A percentile compares a stretch with the other conserved stretches of the same genome.
Conservation (phyloP, 2,329 filamentous ascomycete species). For the Apiospora marii region DNA sequence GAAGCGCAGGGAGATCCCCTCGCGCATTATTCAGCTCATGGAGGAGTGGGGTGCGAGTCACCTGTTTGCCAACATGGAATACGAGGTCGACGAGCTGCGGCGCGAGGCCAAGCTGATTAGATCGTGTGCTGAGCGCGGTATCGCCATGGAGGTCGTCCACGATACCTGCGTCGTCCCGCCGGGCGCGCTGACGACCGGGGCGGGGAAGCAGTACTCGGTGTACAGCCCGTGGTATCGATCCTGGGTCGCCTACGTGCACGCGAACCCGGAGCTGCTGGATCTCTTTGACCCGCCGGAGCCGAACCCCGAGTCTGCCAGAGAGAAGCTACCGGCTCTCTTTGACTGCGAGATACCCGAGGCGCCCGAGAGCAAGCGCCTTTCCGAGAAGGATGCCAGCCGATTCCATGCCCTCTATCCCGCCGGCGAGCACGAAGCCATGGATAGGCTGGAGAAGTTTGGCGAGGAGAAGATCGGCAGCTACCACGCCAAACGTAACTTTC, state of each 20-base stretch:
- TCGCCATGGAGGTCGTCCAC: slow-evolving; percentile 76
- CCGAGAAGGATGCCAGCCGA: slow-evolving; percentile 63
- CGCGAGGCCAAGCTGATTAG: slow-evolving; percentile 74
- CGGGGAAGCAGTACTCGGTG: slow-evolving; percentile 82
- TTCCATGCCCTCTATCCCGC: slow-evolving; percentile 73
- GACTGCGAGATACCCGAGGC: slow-evolving; percentile 65
- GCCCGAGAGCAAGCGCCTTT: slow-evolving; percentile 69
- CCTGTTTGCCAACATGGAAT: slow-evolving; percentile 85
- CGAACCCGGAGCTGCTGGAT: slow-evolving; percentile 72
- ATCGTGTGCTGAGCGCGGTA: slow-evolving; percentile 66
- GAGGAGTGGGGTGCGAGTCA: slow-evolving; percentile 77
- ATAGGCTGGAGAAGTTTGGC: slow-evolving; percentile 72
- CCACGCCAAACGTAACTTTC: slow-evolving; percentile 70
- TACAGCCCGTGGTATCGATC: slow-evolving; percentile 83
- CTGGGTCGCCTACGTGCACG: slow-evolving; percentile 78
- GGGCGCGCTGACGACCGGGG: slow-evolving; percentile 69
- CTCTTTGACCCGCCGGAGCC: slow-evolving; percentile 62
- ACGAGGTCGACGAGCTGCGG: slow-evolving; percentile 88
- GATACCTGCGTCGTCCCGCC: slow-evolving; percentile 87
- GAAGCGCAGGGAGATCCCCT: slow-evolving; percentile 68
- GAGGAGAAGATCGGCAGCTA: slow-evolving; percentile 70
- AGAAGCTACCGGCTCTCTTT: slow-evolving; percentile 53
- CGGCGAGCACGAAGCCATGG: slow-evolving; percentile 75
- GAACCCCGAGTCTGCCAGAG: slow-evolving; percentile 60
- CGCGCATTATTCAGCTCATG: slow-evolving; percentile 69